Conservation (phyloP, 306 rosid genomes). For the Luffa aegyptiaca region DNA sequence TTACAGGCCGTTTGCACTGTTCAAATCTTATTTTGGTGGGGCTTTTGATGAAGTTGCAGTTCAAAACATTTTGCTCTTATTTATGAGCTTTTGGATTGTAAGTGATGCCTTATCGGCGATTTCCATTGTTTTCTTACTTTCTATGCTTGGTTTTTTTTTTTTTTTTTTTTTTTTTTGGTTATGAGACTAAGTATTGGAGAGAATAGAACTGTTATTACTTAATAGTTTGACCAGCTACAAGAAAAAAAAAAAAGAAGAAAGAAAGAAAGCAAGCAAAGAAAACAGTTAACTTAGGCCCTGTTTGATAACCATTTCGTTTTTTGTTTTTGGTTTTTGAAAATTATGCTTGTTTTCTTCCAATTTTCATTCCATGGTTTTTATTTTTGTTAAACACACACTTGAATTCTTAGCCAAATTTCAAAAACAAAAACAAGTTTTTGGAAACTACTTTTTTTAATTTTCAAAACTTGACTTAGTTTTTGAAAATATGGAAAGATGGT, state of each 20-base stretch:
- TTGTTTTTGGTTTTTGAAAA: no score
- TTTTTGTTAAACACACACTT: no score
- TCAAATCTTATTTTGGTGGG: constrained; percentile 97
- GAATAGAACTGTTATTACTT: background rate
- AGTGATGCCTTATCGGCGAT: constrained; percentile 4
- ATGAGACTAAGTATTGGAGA: background rate
- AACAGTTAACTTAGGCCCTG: background rate
- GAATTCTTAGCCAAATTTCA: no score
- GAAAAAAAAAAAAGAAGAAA: background rate
- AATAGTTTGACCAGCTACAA: background rate
- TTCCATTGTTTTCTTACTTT: background rate
- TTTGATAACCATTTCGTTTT: no score
- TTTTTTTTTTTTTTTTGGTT: background rate
- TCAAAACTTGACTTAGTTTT: no score
- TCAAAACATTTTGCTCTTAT: constrained; percentile 94
- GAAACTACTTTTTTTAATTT: no score
- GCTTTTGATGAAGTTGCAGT: constrained; percentile 98
- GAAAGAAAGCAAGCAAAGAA: no score
- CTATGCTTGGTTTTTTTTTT: no score
- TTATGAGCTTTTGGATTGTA: constrained; percentile 93
- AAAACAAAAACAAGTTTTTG: no score
- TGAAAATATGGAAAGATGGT: no score
- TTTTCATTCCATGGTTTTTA: no score
- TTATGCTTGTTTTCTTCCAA: no score
- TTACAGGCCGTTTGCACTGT: constrained; percentile 84